These are phyloP conservation scores for Paraconiothyrium brasiliense DNA, from an alignment of 2,329 filamentous ascomycete species.

Conservation along the genomic window DNA sequence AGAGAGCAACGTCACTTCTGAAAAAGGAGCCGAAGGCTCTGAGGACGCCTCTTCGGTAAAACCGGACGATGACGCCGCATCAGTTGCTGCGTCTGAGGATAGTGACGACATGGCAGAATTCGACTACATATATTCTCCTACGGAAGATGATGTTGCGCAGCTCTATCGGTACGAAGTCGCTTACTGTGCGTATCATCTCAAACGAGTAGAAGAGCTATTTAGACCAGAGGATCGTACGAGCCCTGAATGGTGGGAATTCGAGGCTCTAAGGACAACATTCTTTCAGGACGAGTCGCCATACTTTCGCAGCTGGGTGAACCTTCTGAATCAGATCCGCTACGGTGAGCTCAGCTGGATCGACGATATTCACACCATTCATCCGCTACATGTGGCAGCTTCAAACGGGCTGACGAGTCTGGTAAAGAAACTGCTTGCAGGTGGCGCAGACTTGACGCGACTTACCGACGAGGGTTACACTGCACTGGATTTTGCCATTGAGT, in stretches of 20 bases:
- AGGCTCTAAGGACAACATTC: background rate
- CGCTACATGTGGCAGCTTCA: background rate
- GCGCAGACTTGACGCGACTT: background rate
- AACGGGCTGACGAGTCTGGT: slow-evolving; percentile 4
- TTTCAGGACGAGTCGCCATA: background rate
- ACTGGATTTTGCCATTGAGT: slow-evolving; percentile 4
- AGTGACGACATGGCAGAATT: background rate
- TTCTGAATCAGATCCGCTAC: background rate
- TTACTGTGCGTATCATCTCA: slow-evolving; percentile 1
- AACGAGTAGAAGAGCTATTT: slow-evolving; percentile 3
- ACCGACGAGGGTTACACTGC: slow-evolving; percentile 5
- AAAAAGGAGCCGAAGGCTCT: background rate
- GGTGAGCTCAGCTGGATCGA: slow-evolving; percentile 1
- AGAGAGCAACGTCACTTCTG: background rate
- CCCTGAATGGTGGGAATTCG: background rate
- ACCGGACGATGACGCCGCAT: background rate
- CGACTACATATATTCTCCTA: too few relatives aligned
- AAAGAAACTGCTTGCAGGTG: background rate
- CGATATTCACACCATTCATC: background rate
- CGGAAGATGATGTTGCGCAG: background rate
- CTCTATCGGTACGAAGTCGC: slow-evolving; percentile 1
- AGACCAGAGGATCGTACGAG: background rate
- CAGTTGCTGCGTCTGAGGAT: slow-evolving; percentile 5
- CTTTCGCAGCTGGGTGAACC: slow-evolving; percentile 8
- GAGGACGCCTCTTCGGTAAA: background rate